Evolutionary conservation across 352 stramenopile genomes (phyloP).

Genomic region (Phytopythium sindhum): DNA sequence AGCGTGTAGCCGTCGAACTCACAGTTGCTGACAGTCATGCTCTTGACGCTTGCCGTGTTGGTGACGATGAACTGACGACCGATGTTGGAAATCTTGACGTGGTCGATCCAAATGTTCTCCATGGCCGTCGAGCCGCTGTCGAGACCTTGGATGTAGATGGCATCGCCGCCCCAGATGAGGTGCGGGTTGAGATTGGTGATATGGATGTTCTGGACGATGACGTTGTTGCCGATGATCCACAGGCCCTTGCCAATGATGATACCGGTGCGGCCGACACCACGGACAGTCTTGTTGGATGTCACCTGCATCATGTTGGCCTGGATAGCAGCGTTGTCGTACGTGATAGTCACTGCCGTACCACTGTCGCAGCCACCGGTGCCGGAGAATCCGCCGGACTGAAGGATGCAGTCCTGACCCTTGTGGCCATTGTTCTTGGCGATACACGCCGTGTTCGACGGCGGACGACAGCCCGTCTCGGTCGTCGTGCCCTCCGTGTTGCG

Average conservation of each 20-base stretch:
- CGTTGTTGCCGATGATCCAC: constrained; percentile 19
- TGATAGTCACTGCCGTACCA: constrained; percentile 27
- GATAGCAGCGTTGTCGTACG: constrained; percentile 30
- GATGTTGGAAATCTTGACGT: constrained; percentile 28
- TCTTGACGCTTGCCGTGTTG: constrained; percentile 23
- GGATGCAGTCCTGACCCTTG: constrained; percentile 25
- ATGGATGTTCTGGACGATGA: constrained; percentile 39
- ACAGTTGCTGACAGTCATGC: constrained; percentile 48
- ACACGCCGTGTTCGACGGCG: constrained; percentile 14
- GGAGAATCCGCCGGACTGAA: constrained; percentile 30
- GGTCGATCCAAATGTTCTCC: constrained; percentile 35
- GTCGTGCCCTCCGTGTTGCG: constrained; percentile 12
- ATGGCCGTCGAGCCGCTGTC: constrained; percentile 9
- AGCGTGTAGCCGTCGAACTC: constrained; percentile 40
- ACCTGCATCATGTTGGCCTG: constrained; percentile 16
- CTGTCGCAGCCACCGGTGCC: constrained; percentile 34
- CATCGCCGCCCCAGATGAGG: constrained; percentile 34
- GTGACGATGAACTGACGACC: constrained; percentile 38
- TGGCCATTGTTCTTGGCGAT: constrained; percentile 25
- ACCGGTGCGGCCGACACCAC: constrained; percentile 9
- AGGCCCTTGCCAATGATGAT: constrained; percentile 16
- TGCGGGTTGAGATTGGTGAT: constrained; percentile 38
- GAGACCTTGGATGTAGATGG: constrained; percentile 29
- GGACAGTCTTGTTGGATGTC: constrained; percentile 19
- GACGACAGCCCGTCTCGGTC: constrained; percentile 15